Conservation (phyloP, 1,284 basidiomycete species). For the Meira nashicola region DNA sequence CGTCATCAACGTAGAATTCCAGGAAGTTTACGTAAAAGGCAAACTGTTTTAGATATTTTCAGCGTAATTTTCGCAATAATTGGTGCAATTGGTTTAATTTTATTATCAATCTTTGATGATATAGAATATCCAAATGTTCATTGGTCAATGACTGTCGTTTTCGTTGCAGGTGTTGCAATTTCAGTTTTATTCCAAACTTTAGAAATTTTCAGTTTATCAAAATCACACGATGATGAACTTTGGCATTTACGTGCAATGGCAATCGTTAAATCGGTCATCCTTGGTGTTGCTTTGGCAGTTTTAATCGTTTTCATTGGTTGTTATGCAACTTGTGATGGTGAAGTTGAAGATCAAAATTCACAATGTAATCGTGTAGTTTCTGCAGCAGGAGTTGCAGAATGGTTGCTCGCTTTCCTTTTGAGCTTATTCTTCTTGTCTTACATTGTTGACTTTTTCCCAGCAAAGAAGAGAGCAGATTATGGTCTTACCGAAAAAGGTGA, state of each 20-base stretch:
- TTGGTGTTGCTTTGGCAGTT: constrained; percentile 53
- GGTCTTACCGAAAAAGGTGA: constrained; percentile 35
- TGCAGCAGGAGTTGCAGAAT: constrained; percentile 53
- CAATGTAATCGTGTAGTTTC: constrained; percentile 56
- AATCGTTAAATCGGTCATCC: constrained; percentile 56
- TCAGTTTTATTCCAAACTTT: constrained; percentile 57
- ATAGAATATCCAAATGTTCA: constrained; percentile 54
- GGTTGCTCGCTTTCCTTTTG: constrained; percentile 52
- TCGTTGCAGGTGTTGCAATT: constrained; percentile 57
- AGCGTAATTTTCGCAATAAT: constrained; percentile 55
- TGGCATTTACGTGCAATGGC: constrained; percentile 55
- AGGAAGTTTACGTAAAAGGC: constrained; percentile 53
- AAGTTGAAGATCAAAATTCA: constrained; percentile 25
- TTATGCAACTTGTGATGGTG: constrained; percentile 50
- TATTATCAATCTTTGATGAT: constrained; percentile 54
- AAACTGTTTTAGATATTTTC: constrained; percentile 53
- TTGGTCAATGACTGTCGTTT: constrained; percentile 57
- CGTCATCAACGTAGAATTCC: constrained; percentile 57
- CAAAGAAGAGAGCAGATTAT: constrained; percentile 23
- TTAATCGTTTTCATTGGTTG: constrained; percentile 57
- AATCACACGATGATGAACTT: constrained; percentile 54
- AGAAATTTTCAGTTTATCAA: constrained; percentile 54
- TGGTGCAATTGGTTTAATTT: constrained; percentile 55
- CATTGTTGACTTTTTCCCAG: constrained; percentile 50
- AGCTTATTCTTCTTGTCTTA: constrained; percentile 54